These are phyloP conservation scores for Ambrosia artemisiifolia DNA, from an alignment of 129 eudicot genomes.

Conservation along the genomic window DNA sequence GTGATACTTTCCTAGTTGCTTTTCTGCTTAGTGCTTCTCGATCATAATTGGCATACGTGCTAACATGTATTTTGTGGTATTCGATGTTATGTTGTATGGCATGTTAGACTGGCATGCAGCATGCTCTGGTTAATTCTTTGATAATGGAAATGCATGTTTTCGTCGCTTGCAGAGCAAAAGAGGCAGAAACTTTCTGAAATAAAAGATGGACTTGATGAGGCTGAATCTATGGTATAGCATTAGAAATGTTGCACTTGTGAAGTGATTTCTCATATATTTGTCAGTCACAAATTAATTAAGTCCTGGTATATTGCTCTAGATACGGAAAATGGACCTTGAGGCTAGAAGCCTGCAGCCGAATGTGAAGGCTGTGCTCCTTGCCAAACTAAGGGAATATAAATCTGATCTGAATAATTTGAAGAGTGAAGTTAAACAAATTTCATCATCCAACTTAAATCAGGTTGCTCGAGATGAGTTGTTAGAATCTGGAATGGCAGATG, in stretches of 20 bases:
- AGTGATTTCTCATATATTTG: too few species aligned
- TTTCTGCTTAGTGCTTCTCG: too few species aligned
- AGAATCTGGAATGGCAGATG: conserved; percentile 62
- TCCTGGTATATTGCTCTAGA: conserved; percentile 12
- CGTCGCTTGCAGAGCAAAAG: conserved; percentile 46
- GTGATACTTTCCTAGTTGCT: too few species aligned
- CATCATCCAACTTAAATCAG: conserved; percentile 52
- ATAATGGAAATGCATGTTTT: not conserved
- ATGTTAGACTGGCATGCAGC: not conserved
- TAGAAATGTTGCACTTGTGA: too few species aligned
- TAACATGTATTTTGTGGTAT: not conserved
- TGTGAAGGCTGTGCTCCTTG: conserved; percentile 62
- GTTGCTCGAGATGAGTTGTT: conserved; percentile 64
- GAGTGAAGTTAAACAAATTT: conserved; percentile 54
- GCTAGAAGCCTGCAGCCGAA: conserved; percentile 73
- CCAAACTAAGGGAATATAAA: conserved; percentile 64
- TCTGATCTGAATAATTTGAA: conserved; percentile 64
- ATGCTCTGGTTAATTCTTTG: not conserved
- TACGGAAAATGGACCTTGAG: conserved; percentile 57
- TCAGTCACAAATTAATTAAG: not conserved
- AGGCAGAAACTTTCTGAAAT: conserved; percentile 48
- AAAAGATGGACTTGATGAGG: conserved; percentile 50
- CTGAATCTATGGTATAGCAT: conserved; percentile 46
- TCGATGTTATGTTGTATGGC: not conserved
- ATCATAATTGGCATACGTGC: too few species aligned